Conservation (phyloP, 2,329 filamentous ascomycete species). For the Bertia moriformis region DNA sequence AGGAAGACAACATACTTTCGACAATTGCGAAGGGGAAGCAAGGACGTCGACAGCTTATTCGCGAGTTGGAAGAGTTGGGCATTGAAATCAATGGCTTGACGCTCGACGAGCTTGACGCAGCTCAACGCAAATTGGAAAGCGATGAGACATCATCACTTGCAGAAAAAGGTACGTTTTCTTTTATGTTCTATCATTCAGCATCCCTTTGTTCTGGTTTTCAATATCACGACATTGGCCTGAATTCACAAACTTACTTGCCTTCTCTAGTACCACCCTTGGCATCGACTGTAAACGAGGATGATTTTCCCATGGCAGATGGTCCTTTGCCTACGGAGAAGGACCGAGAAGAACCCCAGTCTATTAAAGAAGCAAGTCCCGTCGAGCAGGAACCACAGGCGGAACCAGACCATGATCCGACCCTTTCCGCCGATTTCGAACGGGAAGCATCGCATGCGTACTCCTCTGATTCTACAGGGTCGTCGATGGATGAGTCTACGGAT, state of each 20-base stretch:
- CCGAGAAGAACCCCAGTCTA: background rate
- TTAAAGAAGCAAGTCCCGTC: background rate
- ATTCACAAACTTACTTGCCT: too few relatives aligned
- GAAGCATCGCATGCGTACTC: background rate
- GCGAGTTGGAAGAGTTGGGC: background rate
- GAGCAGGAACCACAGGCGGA: background rate
- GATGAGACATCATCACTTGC: background rate
- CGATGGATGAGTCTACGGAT: conserved; percentile 1
- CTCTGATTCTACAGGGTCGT: background rate
- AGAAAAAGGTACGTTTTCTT: background rate
- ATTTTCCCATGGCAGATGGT: background rate
- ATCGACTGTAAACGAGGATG: background rate
- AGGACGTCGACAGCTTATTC: background rate
- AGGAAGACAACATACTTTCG: background rate
- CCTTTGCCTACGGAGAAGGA: background rate
- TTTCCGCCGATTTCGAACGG: background rate
- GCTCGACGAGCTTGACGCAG: background rate
- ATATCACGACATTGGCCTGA: too few relatives aligned
- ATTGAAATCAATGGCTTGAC: background rate
- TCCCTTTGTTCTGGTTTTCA: too few relatives aligned
- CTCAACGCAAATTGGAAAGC: background rate
- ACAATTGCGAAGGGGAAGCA: background rate
- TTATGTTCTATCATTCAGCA: too few relatives aligned
- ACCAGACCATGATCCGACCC: background rate
- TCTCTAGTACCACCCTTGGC: too few relatives aligned